Percentiles rank a stretch among this genome's conserved stretches.
Evolutionary conservation across 176 grass and related monocot species (phyloP).

Genomic region (Carex pumila): DNA sequence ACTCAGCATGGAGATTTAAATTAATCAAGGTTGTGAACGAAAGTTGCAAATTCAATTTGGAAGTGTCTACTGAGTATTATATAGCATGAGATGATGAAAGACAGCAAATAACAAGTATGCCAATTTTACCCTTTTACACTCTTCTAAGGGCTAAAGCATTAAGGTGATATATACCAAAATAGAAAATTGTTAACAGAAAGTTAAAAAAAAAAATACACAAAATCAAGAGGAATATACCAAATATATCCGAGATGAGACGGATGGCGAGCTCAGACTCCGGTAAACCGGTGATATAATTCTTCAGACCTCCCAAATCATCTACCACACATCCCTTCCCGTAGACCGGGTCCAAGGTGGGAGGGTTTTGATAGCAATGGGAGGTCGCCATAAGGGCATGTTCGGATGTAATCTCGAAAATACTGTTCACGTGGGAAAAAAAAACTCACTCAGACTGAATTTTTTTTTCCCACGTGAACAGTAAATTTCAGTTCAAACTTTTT

Average conservation of each 20-base stretch:
- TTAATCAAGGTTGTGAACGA: no score
- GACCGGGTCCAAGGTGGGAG: slow-evolving; percentile 20
- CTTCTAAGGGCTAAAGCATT: neutral
- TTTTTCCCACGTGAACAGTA: no score
- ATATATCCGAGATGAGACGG: slow-evolving; percentile 34
- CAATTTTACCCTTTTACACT: neutral
- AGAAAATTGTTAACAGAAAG: no score
- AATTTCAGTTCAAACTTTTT: no score
- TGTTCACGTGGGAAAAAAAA: no score
- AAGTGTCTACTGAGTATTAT: neutral
- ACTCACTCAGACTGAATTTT: no score
- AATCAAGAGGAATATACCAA: slow-evolving; percentile 1
- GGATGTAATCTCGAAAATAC: no score
- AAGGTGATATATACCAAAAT: neutral
- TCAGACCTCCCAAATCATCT: slow-evolving; percentile 31
- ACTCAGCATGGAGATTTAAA: no score
- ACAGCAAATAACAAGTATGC: neutral
- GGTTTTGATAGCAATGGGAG: slow-evolving; percentile 30
- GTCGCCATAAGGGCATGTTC: no score
- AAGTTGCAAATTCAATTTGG: neutral
- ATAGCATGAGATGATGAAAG: neutral
- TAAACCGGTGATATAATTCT: slow-evolving; percentile 25
- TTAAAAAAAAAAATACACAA: neutral
- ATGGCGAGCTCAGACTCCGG: slow-evolving; percentile 24
- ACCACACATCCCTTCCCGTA: slow-evolving; percentile 25